These are phyloP conservation scores for Debaryomyces nepalensis DNA, from an alignment of 1,139 yeast species.

Conservation along the genomic window DNA sequence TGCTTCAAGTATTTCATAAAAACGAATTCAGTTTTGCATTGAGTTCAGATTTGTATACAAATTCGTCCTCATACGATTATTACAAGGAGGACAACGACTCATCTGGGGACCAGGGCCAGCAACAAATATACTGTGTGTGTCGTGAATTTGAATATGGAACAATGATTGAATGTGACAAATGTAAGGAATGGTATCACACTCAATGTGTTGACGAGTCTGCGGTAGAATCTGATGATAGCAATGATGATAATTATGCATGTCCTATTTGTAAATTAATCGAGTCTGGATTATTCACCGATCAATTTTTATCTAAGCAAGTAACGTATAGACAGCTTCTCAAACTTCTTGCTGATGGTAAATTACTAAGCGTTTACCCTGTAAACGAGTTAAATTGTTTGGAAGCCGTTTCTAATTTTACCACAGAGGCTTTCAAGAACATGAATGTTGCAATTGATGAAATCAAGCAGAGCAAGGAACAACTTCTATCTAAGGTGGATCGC, in stretches of 20 bases:
- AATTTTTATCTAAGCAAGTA: slow-evolving; percentile 25
- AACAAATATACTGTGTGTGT: slow-evolving; percentile 65
- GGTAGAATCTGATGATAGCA: slow-evolving; percentile 28
- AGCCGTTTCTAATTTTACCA: slow-evolving; percentile 15
- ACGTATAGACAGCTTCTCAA: slow-evolving; percentile 24
- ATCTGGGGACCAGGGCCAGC: slow-evolving; percentile 18
- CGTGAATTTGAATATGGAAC: slow-evolving; percentile 68
- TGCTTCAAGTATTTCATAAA: slow-evolving; percentile 36
- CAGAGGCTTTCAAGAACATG: slow-evolving; percentile 14
- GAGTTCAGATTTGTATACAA: slow-evolving; percentile 40
- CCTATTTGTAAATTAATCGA: slow-evolving; percentile 59
- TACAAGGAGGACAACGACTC: slow-evolving; percentile 17
- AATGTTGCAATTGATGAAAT: slow-evolving; percentile 18
- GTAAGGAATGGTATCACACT: slow-evolving; percentile 83
- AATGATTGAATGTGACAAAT: slow-evolving; percentile 80
- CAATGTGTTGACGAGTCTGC: slow-evolving; percentile 57
- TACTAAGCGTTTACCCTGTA: slow-evolving; percentile 42
- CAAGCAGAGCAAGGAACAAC: slow-evolving; percentile 19
- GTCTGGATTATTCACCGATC: slow-evolving; percentile 23
- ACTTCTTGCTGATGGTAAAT: slow-evolving; percentile 33
- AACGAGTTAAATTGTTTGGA: slow-evolving; percentile 38
- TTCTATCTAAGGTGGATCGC: slow-evolving; percentile 29
- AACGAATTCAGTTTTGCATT: slow-evolving; percentile 42
- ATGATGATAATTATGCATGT: slow-evolving; percentile 59
- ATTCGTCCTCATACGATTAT: slow-evolving; percentile 31